These are phyloP conservation scores for Sanghuangporus baumii DNA, from an alignment of 1,284 basidiomycete genomes.

Conservation along the genomic window DNA sequence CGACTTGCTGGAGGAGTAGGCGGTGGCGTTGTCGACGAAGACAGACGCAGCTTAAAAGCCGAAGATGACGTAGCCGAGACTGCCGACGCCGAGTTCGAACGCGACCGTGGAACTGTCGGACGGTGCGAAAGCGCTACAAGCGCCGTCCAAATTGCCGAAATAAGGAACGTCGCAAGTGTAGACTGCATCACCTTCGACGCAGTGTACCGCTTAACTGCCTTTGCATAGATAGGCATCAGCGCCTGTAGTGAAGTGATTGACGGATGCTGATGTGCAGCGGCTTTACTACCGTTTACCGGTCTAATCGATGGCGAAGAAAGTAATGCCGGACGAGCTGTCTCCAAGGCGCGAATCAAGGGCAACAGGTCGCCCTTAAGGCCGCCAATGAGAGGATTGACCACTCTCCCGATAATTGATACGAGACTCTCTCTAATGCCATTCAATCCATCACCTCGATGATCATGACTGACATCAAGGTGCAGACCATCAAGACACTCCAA, in stretches of 20 bases:
- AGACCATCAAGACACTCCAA: constrained; percentile 63
- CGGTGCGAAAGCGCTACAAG: constrained; percentile 65
- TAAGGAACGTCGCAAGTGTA: constrained; percentile 59
- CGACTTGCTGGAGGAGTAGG: constrained; percentile 51
- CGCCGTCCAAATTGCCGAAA: constrained; percentile 65
- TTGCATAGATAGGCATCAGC: constrained; percentile 54
- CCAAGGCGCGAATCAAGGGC: constrained; percentile 56
- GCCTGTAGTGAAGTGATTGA: constrained; percentile 53
- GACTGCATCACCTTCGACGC: constrained; percentile 47
- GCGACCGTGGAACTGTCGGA: constrained; percentile 34
- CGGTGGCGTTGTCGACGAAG: constrained; percentile 43
- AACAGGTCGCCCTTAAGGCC: constrained; percentile 57
- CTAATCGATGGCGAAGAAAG: constrained; percentile 30
- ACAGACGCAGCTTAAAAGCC: constrained; percentile 36
- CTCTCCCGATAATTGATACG: constrained; percentile 57
- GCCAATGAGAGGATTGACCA: constrained; percentile 56
- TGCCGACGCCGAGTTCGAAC: constrained; percentile 35
- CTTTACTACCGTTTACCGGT: constrained; percentile 32
- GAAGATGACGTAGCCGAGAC: constrained; percentile 21
- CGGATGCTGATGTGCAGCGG: constrained; percentile 41
- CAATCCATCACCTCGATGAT: constrained; percentile 58
- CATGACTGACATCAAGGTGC: constrained; percentile 52
- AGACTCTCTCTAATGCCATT: constrained; percentile 61
- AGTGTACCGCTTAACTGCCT: constrained; percentile 52
- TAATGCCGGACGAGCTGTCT: constrained; percentile 26